Evolutionary conservation across 495 filamentous ascomycete species (phyloP).

Genomic region (Letharia lupina): DNA sequence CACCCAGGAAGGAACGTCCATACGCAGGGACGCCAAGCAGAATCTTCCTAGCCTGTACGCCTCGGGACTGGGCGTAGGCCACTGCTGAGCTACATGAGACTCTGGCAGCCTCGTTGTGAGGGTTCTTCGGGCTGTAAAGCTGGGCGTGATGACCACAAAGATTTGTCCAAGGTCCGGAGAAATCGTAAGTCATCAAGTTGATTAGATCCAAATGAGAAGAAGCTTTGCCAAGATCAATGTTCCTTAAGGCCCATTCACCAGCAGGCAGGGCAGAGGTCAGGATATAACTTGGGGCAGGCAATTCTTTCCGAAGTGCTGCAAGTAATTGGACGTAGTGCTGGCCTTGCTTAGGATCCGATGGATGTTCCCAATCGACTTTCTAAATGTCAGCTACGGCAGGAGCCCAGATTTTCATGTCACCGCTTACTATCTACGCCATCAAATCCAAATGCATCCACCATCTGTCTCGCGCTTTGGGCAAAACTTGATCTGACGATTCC

Average conservation of each 20-base stretch:
- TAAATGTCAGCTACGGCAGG: conserved; percentile 7
- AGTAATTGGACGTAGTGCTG: conserved; percentile 66
- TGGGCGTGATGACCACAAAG: conserved; percentile 72
- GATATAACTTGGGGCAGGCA: conserved; percentile 67
- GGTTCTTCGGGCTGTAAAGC: conserved; percentile 52
- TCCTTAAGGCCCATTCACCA: conserved; percentile 59
- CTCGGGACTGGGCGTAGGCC: conserved; percentile 53
- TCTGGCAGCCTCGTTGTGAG: conserved; percentile 39
- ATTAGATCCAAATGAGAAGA: conserved; percentile 64
- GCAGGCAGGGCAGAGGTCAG: conserved; percentile 80
- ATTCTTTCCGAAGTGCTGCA: conserved; percentile 54
- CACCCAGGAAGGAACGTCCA: conserved; percentile 71
- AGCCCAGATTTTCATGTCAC: not conserved
- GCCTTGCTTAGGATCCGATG: conserved; percentile 59
- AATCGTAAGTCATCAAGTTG: conserved; percentile 84
- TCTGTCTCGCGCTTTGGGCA: conserved; percentile 56
- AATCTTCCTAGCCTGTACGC: conserved; percentile 66
- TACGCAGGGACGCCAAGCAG: conserved; percentile 74
- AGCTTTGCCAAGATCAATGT: conserved; percentile 64
- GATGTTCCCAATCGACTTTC: conserved; percentile 88
- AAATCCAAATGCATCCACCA: conserved; percentile 67
- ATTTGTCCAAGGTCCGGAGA: conserved; percentile 68
- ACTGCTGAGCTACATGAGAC: conserved; percentile 60
- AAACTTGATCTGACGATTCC: conserved; percentile 57
- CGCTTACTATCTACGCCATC: conserved; percentile 77